Conservation (phyloP, 2,329 filamentous ascomycete genomes). For the Alternaria arborescens region DNA sequence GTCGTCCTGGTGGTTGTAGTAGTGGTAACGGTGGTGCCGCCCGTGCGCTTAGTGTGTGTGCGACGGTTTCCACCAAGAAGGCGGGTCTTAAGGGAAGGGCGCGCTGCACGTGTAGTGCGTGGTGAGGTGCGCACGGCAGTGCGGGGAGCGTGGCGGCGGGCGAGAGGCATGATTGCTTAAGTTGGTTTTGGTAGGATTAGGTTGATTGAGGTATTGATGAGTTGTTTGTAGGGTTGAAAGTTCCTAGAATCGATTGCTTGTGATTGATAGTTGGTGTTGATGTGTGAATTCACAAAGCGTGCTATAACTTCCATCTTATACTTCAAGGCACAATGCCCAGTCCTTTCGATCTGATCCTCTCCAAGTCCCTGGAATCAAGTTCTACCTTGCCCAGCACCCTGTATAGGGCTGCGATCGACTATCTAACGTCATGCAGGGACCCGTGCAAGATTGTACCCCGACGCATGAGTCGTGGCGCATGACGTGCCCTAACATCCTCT, state of each 20-base stretch:
- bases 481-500: conserved; percentile 18
- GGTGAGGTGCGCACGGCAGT: conserved; percentile 32
- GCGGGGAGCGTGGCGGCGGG: conserved; percentile 32
- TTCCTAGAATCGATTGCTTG: background rate
- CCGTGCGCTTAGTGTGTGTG: conserved; percentile 46
- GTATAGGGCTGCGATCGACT: conserved; percentile 20
- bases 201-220: conserved; percentile 1
- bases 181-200: background rate
- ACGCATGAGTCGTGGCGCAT: conserved; percentile 26
- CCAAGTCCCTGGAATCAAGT: conserved; percentile 32
- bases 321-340: background rate
- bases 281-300: background rate
- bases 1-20: conserved; percentile 55
- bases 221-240: background rate
- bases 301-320: conserved; percentile 19
- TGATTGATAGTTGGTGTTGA: background rate
- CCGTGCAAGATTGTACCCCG: conserved; percentile 7
- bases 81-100: conserved; percentile 63
- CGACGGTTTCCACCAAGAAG: conserved; percentile 55
- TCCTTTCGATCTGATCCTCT: background rate
- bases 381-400: conserved; percentile 19
- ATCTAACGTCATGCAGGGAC: conserved; percentile 40
- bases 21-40: conserved; percentile 46
- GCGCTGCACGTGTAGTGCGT: conserved; percentile 40
- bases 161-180: conserved; percentile 39